Evolutionary conservation across 1,284 basidiomycete species (phyloP), one percentile per base, ranked within the genome.

Genomic region (Hemileia vastatrix): DNA sequence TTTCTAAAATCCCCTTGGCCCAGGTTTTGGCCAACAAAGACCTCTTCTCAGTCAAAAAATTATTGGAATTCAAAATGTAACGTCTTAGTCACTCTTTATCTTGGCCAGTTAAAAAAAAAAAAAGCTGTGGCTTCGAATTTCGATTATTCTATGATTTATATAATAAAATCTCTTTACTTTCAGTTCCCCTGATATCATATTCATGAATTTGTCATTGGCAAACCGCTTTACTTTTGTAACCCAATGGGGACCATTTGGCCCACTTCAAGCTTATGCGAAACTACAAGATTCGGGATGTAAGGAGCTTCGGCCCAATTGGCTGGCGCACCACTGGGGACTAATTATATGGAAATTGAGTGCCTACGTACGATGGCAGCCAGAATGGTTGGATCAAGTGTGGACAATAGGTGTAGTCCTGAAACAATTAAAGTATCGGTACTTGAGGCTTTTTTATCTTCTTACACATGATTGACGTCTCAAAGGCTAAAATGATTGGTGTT

Each of bases 221-320:
- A n/a, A n/a, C n/a, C n/a, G n/a, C n/a, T n/a, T n/a, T n/a, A n/a
- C n/a, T n/a, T n/a, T n/a, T n/a, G n/a, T n/a, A n/a, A n/a, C n/a
- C n/a, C n/a, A n/a, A n/a, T n/a, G n/a, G n/a, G 53, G 54, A n/a
- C 59, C 59, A 2, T 62, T 62, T 54, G 59, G 59, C 18, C 36
- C 59, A 6, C 21, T 62, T 24, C 59, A 62, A 27, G 59, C 59
- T 2, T 45, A 54, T 4, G 59, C 44, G 3, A 52, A 54, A 49
- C 52, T 62, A 15, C 51, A 53, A 11, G 40, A 55, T 31, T 53
- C 51, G 6, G 59, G 52, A 33, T 62, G 52, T 53, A 18, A 32
- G 32, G 45, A 45, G 32, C 18, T 15, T 4, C 21, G 51, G 15
- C 59, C 59, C 4, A 54, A 62, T 36, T 62, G 59, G 59, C 21